Evolutionary conservation across 352 stramenopile genomes (phyloP).

Genomic region (Globisporangium heterothallicum): DNA sequence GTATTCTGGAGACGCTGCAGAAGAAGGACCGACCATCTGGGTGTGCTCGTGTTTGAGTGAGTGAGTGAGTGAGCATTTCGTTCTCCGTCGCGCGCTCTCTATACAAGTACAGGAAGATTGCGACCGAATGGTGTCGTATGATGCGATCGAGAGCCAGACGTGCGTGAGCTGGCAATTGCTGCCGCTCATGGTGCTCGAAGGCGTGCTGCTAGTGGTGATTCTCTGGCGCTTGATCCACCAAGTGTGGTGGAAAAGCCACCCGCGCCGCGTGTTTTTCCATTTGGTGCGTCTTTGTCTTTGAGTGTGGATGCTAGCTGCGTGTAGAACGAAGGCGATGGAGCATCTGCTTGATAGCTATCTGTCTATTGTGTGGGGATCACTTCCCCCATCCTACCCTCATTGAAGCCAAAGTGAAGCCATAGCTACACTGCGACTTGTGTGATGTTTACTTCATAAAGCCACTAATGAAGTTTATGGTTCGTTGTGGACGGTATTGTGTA

Average conservation of each 20-base stretch:
- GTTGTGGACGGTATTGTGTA: background rate
- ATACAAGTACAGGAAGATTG: background rate
- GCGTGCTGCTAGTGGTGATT: conserved; percentile 27
- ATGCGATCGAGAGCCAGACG: conserved; percentile 16
- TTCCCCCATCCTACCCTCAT: background rate
- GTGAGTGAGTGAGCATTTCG: conserved; percentile 2
- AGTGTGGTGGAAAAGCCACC: conserved; percentile 54
- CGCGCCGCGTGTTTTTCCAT: conserved; percentile 54
- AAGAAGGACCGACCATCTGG: too few species aligned
- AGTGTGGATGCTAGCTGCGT: background rate
- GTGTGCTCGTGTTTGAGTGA: too few species aligned
- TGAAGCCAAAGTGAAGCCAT: conserved; percentile 10
- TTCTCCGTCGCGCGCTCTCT: background rate
- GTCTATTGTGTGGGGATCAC: background rate
- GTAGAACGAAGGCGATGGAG: background rate
- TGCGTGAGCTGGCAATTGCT: conserved; percentile 44
- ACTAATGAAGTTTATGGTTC: background rate
- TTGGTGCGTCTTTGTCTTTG: conserved; percentile 25
- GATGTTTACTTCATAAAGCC: background rate
- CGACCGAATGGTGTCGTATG: conserved; percentile 33
- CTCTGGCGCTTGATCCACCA: conserved; percentile 59
- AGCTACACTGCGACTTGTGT: conserved; percentile 4
- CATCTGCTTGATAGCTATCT: background rate
- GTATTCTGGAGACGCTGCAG: too few species aligned
- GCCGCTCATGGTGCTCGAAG: conserved; percentile 45